A percentile compares a stretch with the other conserved stretches of the same genome.
Conservation (phyloP, 2,329 filamentous ascomycete species). For the Phyllosticta citrichinensis region DNA sequence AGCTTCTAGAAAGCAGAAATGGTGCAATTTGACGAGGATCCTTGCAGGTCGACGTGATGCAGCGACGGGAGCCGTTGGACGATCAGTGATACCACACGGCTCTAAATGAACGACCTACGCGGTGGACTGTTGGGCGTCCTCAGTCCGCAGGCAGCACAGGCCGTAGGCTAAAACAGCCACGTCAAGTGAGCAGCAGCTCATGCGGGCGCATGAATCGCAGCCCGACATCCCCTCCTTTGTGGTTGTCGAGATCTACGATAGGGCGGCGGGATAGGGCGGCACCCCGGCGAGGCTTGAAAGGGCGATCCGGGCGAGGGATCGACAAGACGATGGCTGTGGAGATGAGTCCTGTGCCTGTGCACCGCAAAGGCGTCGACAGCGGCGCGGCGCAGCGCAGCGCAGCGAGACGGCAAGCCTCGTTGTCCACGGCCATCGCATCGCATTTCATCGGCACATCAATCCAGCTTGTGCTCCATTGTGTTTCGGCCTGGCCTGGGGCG, state of each 20-base stretch:
- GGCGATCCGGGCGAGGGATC: constrained; percentile 5
- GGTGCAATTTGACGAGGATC: constrained; percentile 7
- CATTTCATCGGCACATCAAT: background rate
- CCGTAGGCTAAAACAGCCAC: background rate
- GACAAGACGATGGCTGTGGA: constrained; percentile 5
- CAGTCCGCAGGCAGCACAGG: background rate
- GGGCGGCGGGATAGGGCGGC: background rate
- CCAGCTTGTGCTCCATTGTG: background rate
- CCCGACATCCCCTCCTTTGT: background rate
- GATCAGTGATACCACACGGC: constrained; percentile 1
- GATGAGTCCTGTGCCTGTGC: background rate
- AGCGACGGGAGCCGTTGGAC: constrained; percentile 3
- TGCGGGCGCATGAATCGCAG: constrained; percentile 6
- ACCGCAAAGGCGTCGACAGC: background rate
- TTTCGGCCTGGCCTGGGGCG: background rate
- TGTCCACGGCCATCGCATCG: background rate
- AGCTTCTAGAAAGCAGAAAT: constrained; percentile 7
- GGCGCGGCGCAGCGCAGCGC: background rate
- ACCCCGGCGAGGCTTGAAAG: constrained; percentile 7
- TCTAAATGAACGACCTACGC: background rate
- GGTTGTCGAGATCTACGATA: background rate
- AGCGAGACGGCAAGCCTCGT: background rate
- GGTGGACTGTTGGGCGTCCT: background rate
- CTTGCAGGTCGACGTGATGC: constrained; percentile 6
- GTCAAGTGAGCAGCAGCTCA: background rate